Evolutionary conservation across 257 asterid species (phyloP), one percentile per base, ranked within the genome.

Genomic region (Forsythia suspensa): DNA sequence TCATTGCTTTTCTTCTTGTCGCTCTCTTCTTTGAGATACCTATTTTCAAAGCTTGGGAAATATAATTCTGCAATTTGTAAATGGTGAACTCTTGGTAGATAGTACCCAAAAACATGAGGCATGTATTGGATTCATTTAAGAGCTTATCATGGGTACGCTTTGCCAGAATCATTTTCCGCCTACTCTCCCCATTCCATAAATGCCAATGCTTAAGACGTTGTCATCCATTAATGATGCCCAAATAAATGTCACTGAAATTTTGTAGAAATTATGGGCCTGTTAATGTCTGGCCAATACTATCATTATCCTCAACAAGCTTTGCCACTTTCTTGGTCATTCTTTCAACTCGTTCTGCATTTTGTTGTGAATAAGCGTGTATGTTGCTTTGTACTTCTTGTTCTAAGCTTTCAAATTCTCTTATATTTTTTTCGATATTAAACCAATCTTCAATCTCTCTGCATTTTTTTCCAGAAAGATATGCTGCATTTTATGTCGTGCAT

Each of bases 141-240:
- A 84, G 73, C 48, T 77, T 44, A 42, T 84, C 80, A 55, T 78
- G 80, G 74, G 71, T 79, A 38, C 36, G 79, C 79, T 39, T 84
- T 18, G 83, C 87, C 5, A 84, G 38, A 11, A 77, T 81, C 7
- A 85, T 84, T 72, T 80, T 80, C 18, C 34, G 0, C 87, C 87
- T 4, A 74, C 29, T 57, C 84, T 44, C 34, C 34, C 34, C 34
- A 81, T 67, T 46, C 87, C 85, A 74, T 81, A 84, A 61, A 84
- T 75, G 72, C 85, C 87, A 63, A 80, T 71, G 15, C 57, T 39
- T 65, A 42, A 41, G 57, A 69, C 66, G 9, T 36, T 63, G 42
- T 74, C 82, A 43, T 77, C 74, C 78, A 68, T 77, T 39, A 84
- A 73, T 59, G 82, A 80, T 4, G 55, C 11, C 84, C 82, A 84